Base-by-base conservation (phyloP, 257 asterid species). In the Solanum habrochaites region DNA sequence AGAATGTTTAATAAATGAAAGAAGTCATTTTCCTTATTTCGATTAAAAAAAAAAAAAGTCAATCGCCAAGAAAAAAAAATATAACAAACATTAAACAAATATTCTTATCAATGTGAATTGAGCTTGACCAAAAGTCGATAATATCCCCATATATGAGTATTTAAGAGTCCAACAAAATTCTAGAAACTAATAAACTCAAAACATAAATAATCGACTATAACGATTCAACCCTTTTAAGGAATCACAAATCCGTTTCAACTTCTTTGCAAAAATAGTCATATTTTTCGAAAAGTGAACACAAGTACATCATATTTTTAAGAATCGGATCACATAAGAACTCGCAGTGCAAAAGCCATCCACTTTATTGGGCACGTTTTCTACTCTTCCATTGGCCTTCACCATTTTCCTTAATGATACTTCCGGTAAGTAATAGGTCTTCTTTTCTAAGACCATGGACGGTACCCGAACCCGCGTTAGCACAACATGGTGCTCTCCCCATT, bases 331-430 rank as follows among this genome's bases (percentile, higher is more conserved):
- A 10, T 32, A 32, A 16, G n/a, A 16, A 8, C 6, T 69, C 1
- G 3, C 1, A 29, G 14, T 7, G 42, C 6, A 70, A 31, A 6
- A n/a, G 37, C 83, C 83, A 75, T 89, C 91, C 91, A 86, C 91
- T 35, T 87, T 89, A 39, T 66, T 81, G 8, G 91, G 89, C 49
- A 89, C 45, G 29, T 85, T 83, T 83, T n/a, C n/a, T n/a, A n/a
- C n/a, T n/a, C n/a, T 86, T 83, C 91, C 91, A 89, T 35, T 89
- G 86, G 25, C 91, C 91, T 89, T 89, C 91, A 13, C 91, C 91
- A n/a, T 87, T 58, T 43, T 39, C 39, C 39, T 89, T 82, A 29
- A 89, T 89, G n/a, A 85, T 83, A 86, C 23, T 89, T 85, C n/a
- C n/a, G 7, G 83, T 60, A 21, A 89, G 88, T 52, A 87, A 56